A percentile compares a stretch with the other conserved stretches of the same genome.
phyloP scores from a whole-genome alignment of 768 basidiomycete genomes.

The Rhodotorula sphaerocarpa region DNA sequence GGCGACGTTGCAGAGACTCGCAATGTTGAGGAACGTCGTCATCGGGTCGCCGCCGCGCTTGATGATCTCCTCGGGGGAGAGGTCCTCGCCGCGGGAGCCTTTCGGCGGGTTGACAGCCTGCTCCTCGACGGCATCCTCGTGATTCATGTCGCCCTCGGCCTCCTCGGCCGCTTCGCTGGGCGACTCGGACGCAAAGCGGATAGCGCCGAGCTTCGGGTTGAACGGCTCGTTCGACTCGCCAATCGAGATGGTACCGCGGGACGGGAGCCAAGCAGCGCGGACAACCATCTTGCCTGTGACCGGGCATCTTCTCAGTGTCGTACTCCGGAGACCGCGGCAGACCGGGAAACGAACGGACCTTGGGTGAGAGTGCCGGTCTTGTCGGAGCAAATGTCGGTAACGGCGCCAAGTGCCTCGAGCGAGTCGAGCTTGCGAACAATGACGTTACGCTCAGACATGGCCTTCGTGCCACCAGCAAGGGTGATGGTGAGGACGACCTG shows the following conservation, averaged over 20 bases:
- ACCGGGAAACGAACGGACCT: constrained; percentile 2
- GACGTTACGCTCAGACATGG: constrained; percentile 50
- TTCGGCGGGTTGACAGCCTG: neutral
- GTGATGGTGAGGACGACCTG: constrained; percentile 50
- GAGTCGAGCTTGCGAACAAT: constrained; percentile 42
- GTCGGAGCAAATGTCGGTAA: constrained; percentile 48
- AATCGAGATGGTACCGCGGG: constrained; percentile 37
- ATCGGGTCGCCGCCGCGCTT: constrained; percentile 41
- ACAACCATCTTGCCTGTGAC: constrained; percentile 47
- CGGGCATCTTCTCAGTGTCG: neutral
- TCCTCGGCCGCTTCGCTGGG: constrained; percentile 41
- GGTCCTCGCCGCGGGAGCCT: neutral
- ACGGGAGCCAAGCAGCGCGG: constrained; percentile 47
- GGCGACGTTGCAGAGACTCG: constrained; percentile 47
- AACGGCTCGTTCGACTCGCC: constrained; percentile 37
- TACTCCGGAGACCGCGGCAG: neutral
- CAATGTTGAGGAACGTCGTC: constrained; percentile 43
- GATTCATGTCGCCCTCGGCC: constrained; percentile 40
- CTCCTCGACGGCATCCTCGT: constrained; percentile 20
- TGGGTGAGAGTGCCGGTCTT: constrained; percentile 48
- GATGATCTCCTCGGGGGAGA: constrained; percentile 35
- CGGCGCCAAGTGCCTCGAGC: constrained; percentile 46
- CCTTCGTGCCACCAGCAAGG: constrained; percentile 50
- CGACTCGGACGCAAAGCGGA: constrained; percentile 20
- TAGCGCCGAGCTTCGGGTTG: constrained; percentile 36